A percentile compares a stretch with the other conserved stretches of the same genome.
phyloP scores from a whole-genome alignment of 306 rosid species.

The Cicer chorassanicum region DNA sequence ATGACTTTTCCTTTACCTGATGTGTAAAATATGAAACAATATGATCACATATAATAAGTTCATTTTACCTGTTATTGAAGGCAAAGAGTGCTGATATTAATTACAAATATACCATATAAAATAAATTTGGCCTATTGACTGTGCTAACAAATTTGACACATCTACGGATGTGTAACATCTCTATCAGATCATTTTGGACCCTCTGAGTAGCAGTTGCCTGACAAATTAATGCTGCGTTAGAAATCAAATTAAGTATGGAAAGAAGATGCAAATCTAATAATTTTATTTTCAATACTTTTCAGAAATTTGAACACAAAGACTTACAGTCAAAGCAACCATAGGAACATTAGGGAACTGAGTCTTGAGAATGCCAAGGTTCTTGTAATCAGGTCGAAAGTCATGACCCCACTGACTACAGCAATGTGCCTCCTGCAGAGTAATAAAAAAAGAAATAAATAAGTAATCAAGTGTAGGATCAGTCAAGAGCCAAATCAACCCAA shows the following conservation, averaged over 20 bases:
- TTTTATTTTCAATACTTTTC: conserved; percentile 22
- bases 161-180: conserved; percentile 89
- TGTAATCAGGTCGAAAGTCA: conserved; percentile 97
- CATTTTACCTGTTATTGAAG: conserved; percentile 33
- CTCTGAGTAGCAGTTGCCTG: conserved; percentile 98
- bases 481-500: conserved; percentile 29
- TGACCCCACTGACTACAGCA: conserved; percentile 99
- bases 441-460: conserved; percentile 11
- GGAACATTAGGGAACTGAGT: conserved; percentile 93
- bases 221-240: conserved; percentile 31
- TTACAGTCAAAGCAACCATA: conserved; percentile 85
- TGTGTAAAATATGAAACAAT: conserved; percentile 29
- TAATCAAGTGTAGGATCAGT: conserved; percentile 8
- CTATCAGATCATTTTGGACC: conserved; percentile 89
- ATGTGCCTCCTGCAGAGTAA: conserved; percentile 86
- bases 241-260: conserved; percentile 28
- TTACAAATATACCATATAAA: conserved; percentile 67
- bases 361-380: conserved; percentile 92
- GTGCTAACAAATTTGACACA: conserved; percentile 95
- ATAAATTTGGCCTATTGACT: conserved; percentile 89
- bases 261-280: conserved; percentile 29
- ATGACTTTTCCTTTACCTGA: conserved; percentile 89
- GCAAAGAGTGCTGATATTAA: conserved; percentile 1
- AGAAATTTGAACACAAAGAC: conserved; percentile 42
- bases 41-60: conserved; percentile 17